These are phyloP conservation scores for Saprolegnia parasitica DNA, from an alignment of 352 stramenopile species.

Conservation along the genomic window DNA sequence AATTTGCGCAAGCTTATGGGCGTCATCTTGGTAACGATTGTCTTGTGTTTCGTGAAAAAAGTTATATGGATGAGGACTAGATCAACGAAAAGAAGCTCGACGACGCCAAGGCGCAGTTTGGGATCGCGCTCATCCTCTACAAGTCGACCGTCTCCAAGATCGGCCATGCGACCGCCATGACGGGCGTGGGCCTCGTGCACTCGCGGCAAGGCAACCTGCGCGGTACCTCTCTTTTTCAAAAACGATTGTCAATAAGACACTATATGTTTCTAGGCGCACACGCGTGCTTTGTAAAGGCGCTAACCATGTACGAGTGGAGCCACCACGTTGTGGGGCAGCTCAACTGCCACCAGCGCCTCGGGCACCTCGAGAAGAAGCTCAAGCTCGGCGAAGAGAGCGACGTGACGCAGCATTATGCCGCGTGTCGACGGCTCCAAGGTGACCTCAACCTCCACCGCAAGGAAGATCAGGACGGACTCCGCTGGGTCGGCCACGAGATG, in stretches of 20 bases:
- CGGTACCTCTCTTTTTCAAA: conserved; percentile 19
- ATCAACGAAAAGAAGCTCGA: conserved; percentile 82
- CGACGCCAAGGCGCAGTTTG: conserved; percentile 75
- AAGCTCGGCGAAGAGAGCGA: conserved; percentile 53
- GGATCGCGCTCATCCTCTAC: conserved; percentile 67
- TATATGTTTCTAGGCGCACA: conserved; percentile 37
- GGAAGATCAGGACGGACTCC: conserved; percentile 66
- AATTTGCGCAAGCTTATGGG: conserved; percentile 77
- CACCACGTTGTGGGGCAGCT: conserved; percentile 71
- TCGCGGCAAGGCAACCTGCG: conserved; percentile 72
- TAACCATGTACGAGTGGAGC: conserved; percentile 81
- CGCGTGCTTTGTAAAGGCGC: conserved; percentile 73
- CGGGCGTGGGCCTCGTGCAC: conserved; percentile 76
- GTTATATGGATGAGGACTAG: neutral
- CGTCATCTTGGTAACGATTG: conserved; percentile 40
- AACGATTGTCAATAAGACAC: no score
- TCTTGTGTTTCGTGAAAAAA: neutral
- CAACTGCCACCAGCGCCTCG: conserved; percentile 75
- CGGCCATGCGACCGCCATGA: conserved; percentile 65
- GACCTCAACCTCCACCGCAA: conserved; percentile 78
- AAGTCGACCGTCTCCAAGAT: conserved; percentile 70
- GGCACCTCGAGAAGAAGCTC: conserved; percentile 81
- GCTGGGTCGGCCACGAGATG: conserved; percentile 78
- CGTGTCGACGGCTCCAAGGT: conserved; percentile 63
- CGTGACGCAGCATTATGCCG: conserved; percentile 76